These are phyloP conservation scores for Fusarium sp. DNA, from an alignment of 2,329 filamentous ascomycete genomes.

Conservation along the genomic window DNA sequence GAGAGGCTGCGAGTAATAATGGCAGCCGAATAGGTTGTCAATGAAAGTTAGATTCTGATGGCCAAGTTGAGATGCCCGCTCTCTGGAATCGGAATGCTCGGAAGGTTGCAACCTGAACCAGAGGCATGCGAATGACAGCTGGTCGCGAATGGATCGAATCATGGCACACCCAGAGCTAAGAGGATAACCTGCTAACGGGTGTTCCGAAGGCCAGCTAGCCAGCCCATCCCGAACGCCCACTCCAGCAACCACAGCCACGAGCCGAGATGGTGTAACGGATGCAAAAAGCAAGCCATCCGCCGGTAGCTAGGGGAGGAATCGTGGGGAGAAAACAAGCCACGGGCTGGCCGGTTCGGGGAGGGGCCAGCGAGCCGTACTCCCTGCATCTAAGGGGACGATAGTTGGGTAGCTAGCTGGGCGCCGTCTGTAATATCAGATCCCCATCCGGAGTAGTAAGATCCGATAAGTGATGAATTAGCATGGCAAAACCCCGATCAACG, in stretches of 20 bases:
- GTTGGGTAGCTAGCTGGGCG: constrained; percentile 5
- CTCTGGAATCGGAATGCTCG: constrained; percentile 29
- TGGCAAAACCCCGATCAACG: background rate
- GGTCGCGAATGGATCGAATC: background rate
- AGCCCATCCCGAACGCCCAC: constrained; percentile 5
- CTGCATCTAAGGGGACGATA: constrained; percentile 28
- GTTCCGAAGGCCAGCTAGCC: background rate
- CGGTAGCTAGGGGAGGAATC: constrained; percentile 29
- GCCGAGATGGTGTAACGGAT: constrained; percentile 13
- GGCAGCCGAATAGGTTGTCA: background rate
- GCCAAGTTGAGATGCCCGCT: background rate
- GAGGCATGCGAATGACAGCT: constrained; percentile 3
- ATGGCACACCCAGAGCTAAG: background rate
- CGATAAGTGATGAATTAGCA: constrained; percentile 7
- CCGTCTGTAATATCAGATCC: constrained; percentile 6
- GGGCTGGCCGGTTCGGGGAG: constrained; percentile 13
- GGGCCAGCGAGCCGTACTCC: constrained; percentile 22
- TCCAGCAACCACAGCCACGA: constrained; percentile 18
- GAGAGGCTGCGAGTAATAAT: background rate
- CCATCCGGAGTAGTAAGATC: constrained; percentile 4
- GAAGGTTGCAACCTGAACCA: constrained; percentile 11
- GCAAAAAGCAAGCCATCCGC: constrained; percentile 31
- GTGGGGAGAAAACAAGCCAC: constrained; percentile 41
- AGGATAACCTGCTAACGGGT: background rate
- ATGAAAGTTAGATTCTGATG: background rate